phyloP scores from a whole-genome alignment of 257 asterid species.

The Solanum ahanhuiri region DNA sequence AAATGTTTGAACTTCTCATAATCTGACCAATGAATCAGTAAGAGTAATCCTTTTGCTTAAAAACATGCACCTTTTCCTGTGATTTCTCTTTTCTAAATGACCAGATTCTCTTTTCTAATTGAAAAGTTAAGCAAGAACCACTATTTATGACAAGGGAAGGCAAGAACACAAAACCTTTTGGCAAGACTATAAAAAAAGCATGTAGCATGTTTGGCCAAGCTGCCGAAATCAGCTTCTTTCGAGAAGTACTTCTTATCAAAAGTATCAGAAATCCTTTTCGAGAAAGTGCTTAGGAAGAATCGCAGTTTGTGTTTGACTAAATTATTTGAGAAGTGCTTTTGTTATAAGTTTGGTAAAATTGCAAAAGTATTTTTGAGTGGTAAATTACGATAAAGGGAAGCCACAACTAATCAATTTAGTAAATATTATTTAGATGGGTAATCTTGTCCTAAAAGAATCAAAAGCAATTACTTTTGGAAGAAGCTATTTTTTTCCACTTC shows the following conservation, averaged over 20 bases:
- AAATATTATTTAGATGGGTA: background rate
- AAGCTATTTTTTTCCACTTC: background rate
- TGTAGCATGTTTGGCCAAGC: background rate
- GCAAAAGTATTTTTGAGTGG: background rate
- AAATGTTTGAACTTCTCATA: background rate
- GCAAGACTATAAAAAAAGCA: background rate
- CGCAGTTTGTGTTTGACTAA: background rate
- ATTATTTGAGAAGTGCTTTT: background rate
- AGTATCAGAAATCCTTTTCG: background rate
- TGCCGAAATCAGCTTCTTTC: background rate
- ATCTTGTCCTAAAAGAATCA: background rate
- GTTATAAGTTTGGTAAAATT: background rate
- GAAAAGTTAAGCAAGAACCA: background rate
- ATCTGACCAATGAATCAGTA: background rate
- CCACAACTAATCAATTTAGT: background rate
- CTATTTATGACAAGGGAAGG: background rate
- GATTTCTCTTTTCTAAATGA: background rate
- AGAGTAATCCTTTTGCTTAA: background rate
- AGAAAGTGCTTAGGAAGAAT: background rate
- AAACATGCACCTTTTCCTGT: background rate
- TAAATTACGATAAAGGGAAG: background rate
- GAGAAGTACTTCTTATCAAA: background rate
- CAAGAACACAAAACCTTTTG: background rate
- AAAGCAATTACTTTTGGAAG: background rate
- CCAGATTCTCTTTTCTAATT: background rate